Evolutionary conservation across 2,329 filamentous ascomycete genomes (phyloP), one percentile per base, ranked within the genome.

Genomic region (Aspergillus tamarii): DNA sequence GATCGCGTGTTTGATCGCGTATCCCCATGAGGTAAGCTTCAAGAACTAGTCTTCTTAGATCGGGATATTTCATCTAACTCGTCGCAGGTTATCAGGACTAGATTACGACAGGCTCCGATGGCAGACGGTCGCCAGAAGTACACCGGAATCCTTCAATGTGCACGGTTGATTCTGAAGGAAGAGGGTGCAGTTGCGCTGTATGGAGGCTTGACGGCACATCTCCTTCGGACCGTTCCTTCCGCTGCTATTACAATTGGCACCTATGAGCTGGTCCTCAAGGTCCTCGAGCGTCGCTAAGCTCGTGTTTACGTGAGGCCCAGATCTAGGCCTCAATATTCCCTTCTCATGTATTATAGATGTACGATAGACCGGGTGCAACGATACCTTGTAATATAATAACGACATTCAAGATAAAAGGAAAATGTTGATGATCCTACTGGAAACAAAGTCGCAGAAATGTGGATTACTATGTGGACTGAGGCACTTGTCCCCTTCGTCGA

Each of bases 241-340:
- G 75, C 76, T 32, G 71, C 76, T 45, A 76, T 78, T 52, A 77
- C 76, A 0, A 72, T 78, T 34, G 75, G 76, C 55, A 75, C 76
- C 41, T 78, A 78, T 69, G 75, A 78, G 66, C 74, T 77, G 65
- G 76, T 78, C 57, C 68, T 77, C 56, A 70, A 70, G 60, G 62
- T 70, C 43, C 68, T 70, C 28, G 48, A 52, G 28, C 26, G 48
- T 52, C 48, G 48, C 28, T 52, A 52, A n/a, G 19, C 28, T 32
- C 48, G 19, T 52, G 26, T 34, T 11, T 52, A 6, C n/a, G 30
- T 32, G 48, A 32, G 48, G 48, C 16, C 48, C 16, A n/a, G 26
- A 19, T 28, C 48, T 52, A n/a, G 26, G 28, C 48, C 48, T 52
- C 48, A 4, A 52, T 32, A n/a, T 52, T 32, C 48, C 48, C 48